Evolutionary conservation across 345 rosid species (phyloP).

Genomic region (Ailanthus altissimus): DNA sequence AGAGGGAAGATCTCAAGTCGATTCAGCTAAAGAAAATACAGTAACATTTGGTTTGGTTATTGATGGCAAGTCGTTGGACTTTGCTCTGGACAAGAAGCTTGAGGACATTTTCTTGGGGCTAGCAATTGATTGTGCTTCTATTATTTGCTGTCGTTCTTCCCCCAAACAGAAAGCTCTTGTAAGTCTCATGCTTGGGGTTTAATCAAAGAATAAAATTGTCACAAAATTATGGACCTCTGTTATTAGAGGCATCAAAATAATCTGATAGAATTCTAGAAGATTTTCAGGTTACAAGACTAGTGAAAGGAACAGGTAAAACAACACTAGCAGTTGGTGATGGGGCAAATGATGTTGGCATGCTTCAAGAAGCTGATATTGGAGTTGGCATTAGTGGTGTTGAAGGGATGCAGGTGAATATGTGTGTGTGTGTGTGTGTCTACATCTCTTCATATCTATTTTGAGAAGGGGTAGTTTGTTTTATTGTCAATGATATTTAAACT

Average conservation of each 20-base stretch:
- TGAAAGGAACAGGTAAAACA: conserved; percentile 62
- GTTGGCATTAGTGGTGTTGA: conserved; percentile 93
- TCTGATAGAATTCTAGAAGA: conserved; percentile 48
- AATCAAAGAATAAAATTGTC: not conserved
- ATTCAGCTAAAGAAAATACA: conserved; percentile 30
- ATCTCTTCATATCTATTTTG: not conserved
- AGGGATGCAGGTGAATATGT: conserved; percentile 81
- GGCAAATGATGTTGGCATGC: conserved; percentile 95
- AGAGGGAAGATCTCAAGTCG: conserved; percentile 40
- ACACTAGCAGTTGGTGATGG: conserved; percentile 90
- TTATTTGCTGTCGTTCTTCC: conserved; percentile 86
- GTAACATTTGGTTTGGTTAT: conserved; percentile 64
- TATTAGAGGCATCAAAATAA: conserved; percentile 27
- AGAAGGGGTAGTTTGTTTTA: not conserved
- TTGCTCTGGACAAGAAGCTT: conserved; percentile 52
- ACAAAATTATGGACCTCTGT: not conserved
- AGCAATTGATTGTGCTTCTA: conserved; percentile 63
- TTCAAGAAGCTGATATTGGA: conserved; percentile 97
- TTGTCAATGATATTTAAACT: not conserved
- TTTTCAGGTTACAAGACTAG: conserved; percentile 85
- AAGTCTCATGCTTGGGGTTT: conserved; percentile 34
- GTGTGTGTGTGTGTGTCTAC: not conserved
- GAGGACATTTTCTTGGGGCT: conserved; percentile 59
- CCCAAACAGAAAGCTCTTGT: conserved; percentile 97
- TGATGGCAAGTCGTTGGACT: conserved; percentile 79